Evolutionary conservation across 2,329 filamentous ascomycete species (phyloP).

Genomic region (Botrytis medusae): DNA sequence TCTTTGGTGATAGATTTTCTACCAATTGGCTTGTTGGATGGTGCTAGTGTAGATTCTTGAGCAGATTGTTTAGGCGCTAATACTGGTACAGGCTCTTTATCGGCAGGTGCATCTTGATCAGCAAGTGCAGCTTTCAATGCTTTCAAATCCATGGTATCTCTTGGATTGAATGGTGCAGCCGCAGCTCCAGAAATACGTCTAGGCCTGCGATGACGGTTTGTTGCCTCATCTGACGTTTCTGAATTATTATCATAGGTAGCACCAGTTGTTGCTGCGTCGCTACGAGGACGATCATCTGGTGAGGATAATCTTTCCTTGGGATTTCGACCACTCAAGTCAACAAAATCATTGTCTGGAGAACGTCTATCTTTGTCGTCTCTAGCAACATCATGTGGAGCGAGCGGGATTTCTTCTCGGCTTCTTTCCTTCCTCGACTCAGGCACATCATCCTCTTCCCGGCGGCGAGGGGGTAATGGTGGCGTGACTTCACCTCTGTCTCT

Average conservation of each 20-base stretch:
- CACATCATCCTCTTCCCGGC: constrained; percentile 16
- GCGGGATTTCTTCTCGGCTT: constrained; percentile 12
- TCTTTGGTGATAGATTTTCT: constrained; percentile 30
- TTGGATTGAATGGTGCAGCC: constrained; percentile 38
- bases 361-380: constrained; percentile 22
- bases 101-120: constrained; percentile 28
- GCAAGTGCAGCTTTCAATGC: constrained; percentile 39
- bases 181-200: constrained; percentile 30
- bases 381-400: constrained; percentile 6
- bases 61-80: constrained; percentile 23
- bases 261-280: constrained; percentile 25
- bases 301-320: constrained; percentile 50
- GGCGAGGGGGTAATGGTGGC: constrained; percentile 16
- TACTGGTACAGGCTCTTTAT: constrained; percentile 25
- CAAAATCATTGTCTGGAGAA: constrained; percentile 24
- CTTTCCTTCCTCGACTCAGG: constrained; percentile 2
- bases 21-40: constrained; percentile 25
- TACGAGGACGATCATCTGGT: constrained; percentile 33
- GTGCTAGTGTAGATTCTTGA: constrained; percentile 11
- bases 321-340: constrained; percentile 41
- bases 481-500: constrained; percentile 29
- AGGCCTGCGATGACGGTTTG: constrained; percentile 25
- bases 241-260: constrained; percentile 30
- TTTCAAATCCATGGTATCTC: constrained; percentile 39
- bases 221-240: constrained; percentile 33